Percentiles rank a stretch among this genome's conserved stretches.
These are phyloP conservation scores for Miscanthus lutarioriparius DNA, from an alignment of 176 grass and related monocot genomes.

Conservation along the genomic window DNA sequence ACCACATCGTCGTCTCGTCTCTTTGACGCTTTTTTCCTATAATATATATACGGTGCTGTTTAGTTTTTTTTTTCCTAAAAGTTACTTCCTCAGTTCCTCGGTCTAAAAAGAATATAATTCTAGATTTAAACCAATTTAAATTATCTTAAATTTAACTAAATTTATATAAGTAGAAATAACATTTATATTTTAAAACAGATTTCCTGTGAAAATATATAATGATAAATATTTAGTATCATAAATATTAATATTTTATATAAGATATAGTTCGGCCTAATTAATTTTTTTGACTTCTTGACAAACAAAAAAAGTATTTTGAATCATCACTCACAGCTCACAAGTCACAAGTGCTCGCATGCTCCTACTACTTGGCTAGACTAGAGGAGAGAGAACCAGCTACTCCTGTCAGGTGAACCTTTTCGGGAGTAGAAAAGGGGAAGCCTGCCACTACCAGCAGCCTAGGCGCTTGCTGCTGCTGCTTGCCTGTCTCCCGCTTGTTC, in stretches of 20 bases:
- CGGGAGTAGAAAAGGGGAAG: neutral
- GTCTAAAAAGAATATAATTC: neutral
- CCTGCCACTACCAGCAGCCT: neutral
- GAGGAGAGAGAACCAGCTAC: no score
- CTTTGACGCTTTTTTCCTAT: neutral
- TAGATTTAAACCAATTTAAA: neutral
- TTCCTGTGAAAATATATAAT: neutral
- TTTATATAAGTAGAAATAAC: neutral
- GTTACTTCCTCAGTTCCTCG: neutral
- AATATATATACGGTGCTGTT: neutral
- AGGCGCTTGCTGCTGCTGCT: neutral
- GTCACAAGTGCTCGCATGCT: neutral
- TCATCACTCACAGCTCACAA: no score
- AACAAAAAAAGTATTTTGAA: neutral
- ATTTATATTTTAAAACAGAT: neutral
- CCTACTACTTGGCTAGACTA: no score
- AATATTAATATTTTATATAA: neutral
- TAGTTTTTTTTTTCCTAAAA: neutral
- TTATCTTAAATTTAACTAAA: no score
- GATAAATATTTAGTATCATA: neutral
- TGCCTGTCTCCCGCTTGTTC: slow-evolving; percentile 1
- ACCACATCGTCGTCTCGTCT: neutral
- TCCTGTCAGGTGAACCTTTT: neutral
- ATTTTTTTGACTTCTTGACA: neutral
- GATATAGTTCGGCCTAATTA: no score